Percentiles rank a stretch among this genome's conserved stretches.
Evolutionary conservation across 2,329 filamentous ascomycete species (phyloP).

Genomic region (Ceratocystis smalleyi): DNA sequence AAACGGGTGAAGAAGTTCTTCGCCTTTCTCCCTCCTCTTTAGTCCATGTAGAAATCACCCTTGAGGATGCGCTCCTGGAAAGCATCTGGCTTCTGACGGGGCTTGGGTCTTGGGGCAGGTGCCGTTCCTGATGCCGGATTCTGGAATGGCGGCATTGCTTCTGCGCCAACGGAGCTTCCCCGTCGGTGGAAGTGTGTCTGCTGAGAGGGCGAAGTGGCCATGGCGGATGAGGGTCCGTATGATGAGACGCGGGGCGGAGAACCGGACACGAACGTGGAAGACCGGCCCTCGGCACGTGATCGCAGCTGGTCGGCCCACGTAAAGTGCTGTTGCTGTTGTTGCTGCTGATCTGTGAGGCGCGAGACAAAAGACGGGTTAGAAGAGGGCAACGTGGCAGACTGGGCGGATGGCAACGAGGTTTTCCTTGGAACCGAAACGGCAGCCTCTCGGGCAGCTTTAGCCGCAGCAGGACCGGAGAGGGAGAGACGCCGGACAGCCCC

Average conservation of each 20-base stretch:
- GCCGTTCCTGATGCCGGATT: neutral
- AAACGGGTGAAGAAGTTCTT: neutral
- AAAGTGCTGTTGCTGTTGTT: constrained; percentile 57
- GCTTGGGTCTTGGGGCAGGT: constrained; percentile 34
- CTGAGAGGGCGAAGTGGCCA: neutral
- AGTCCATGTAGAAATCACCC: constrained; percentile 98
- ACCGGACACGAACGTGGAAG: constrained; percentile 11
- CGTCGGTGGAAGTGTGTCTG: constrained; percentile 1
- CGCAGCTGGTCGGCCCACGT: constrained; percentile 96
- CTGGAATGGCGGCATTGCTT: constrained; percentile 23
- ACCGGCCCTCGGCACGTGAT: constrained; percentile 49
- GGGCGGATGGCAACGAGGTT: constrained; percentile 1
- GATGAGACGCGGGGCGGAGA: constrained; percentile 8
- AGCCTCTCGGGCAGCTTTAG: constrained; percentile 1
- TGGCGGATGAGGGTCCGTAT: neutral
- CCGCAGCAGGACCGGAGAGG: constrained; percentile 9
- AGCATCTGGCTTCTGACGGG: constrained; percentile 64
- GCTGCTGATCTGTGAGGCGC: constrained; percentile 32
- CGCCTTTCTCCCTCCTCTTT: constrained; percentile 22
- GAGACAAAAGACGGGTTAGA: constrained; percentile 9
- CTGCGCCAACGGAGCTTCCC: constrained; percentile 48
- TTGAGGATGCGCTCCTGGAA: constrained; percentile 96
- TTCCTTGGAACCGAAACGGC: neutral
- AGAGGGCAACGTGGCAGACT: neutral
- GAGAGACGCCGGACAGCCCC: constrained; percentile 15